Base-by-base conservation (phyloP, 2,329 filamentous ascomycete genomes). In the Cytospora leucostoma region DNA sequence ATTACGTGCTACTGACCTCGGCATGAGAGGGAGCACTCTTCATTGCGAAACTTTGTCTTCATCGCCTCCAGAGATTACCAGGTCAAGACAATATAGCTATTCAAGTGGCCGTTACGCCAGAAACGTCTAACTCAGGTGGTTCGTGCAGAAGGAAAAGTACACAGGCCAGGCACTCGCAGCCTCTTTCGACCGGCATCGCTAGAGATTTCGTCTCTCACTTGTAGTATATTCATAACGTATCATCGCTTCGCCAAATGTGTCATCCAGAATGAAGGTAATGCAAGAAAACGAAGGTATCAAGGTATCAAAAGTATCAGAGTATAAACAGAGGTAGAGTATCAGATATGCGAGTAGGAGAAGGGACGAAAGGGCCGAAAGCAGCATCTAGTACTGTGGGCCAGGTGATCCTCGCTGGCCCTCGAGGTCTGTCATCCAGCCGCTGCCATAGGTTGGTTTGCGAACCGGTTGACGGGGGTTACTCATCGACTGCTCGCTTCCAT, bases 381-480 rank as follows among this genome's bases (percentile, higher is more conserved):
- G 27, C 34, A 47, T 34, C 40, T 61, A 61, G n/a, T 61, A 64
- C n/a, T 54, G 57, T 19, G 64, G 64, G n/a, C 64, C 64, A 7
- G 64, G 61, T 13, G 64, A 55, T 17, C 61, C 64, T 27, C 61
- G 53, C 13, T 64, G 64, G 19, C 56, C 57, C 50, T 66, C 64
- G 10, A 61, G 40, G 47, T 65, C 64, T n/a, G 54, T 7, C 21
- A 19, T 17, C 44, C 64, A 56, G 34, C 53, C 55, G 8, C 40
- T 49, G 38, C 49, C 53, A n/a, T 59, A 34, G 11, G 60, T 52
- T 32, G 51, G 60, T 34, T 59, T 50, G 49, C 56, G 61, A 21
- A 50, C 54, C 35, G 40, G 38, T 27, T 63, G 61, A 15, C 35
- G 52, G 13, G 44, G 44, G 13, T 55, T 33, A 10, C 44, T 56